Evolutionary conservation across 352 stramenopile species (phyloP), one percentile per base, ranked within the genome.

Genomic region (Achlya hypogyna): DNA sequence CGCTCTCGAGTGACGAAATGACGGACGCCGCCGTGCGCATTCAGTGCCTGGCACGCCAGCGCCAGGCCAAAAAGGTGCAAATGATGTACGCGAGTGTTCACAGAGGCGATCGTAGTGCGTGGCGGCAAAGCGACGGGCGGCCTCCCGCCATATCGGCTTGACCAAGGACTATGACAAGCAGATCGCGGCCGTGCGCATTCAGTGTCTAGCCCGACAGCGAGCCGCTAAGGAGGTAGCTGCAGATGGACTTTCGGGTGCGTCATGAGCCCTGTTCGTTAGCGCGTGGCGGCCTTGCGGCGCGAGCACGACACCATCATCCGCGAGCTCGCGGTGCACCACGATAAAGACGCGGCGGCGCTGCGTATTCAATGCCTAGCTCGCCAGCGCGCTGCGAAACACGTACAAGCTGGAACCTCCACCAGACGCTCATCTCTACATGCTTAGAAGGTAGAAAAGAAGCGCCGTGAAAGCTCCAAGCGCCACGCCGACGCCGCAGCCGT

Each of bases 321-420:
- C n/a, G n/a, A n/a, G n/a, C n/a, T n/a, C n/a, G n/a, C n/a, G n/a
- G n/a, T n/a, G n/a, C n/a, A 49, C 22, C 42, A 49, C 18, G 22
- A 18, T 49, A 6, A 40, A 62, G 53, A 63, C 8, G 29, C 22
- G 5, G 54, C 72, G 16, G 69, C 53, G 0, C 51, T 72, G 27
- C 59, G 65, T 0, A 76, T 86, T 42, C 78, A 86, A 69, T 77
- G 74, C 42, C 54, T 74, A 14, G 68, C 70, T n/a, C 71, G 74
- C 52, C 75, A 75, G 58, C 74, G 75, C 22, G 42, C 42, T 20
- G 59, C 59, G 20, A 58, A 35, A 45, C 42, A 65, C 38, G 18
- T 23, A 40, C 27, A n/a, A 31, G 59, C 27, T 16, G 18, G 27
- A 18, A 16, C 51, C 42, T 8, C 8, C 29, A n/a, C 49, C 31